Percentiles rank a stretch among this genome's conserved stretches.
Conservation (phyloP, 2,329 filamentous ascomycete species). For the Colletotrichum sp. region DNA sequence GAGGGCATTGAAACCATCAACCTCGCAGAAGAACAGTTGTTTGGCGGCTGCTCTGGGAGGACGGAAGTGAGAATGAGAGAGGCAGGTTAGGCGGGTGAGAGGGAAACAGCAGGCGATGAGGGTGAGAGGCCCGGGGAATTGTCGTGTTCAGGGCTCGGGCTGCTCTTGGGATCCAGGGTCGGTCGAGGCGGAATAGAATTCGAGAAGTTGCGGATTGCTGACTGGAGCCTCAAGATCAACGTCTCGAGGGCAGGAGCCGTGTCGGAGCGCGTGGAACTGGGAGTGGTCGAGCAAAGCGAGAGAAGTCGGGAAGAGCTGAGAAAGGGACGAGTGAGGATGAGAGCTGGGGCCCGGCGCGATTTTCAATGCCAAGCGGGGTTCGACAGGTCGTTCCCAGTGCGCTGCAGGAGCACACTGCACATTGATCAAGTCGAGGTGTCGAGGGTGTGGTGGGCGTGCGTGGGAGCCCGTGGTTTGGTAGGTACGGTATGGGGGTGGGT, state of each 20-base stretch:
- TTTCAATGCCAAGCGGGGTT: constrained; percentile 25
- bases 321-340: not conserved
- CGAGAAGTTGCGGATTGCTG: not conserved
- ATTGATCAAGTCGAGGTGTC: constrained; percentile 9
- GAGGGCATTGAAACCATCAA: constrained; percentile 20
- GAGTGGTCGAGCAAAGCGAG: not conserved
- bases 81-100: not conserved
- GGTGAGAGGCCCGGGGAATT: not conserved
- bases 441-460: not conserved
- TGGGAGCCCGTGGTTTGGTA: not conserved
- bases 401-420: constrained; percentile 12
- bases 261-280: not conserved
- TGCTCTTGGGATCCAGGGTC: not conserved
- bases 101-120: not conserved
- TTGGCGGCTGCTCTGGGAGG: not conserved
- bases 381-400: constrained; percentile 16
- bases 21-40: not conserved
- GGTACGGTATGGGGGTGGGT: not conserved
- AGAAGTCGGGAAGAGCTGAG: not conserved
- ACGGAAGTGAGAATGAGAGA: not conserved
- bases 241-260: not conserved
- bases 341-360: constrained; percentile 21
- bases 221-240: not conserved
- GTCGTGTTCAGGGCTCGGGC: not conserved
- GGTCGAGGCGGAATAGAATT: not conserved